phyloP scores from a whole-genome alignment of 768 basidiomycete genomes.

The Chlorophyllum brunneum region DNA sequence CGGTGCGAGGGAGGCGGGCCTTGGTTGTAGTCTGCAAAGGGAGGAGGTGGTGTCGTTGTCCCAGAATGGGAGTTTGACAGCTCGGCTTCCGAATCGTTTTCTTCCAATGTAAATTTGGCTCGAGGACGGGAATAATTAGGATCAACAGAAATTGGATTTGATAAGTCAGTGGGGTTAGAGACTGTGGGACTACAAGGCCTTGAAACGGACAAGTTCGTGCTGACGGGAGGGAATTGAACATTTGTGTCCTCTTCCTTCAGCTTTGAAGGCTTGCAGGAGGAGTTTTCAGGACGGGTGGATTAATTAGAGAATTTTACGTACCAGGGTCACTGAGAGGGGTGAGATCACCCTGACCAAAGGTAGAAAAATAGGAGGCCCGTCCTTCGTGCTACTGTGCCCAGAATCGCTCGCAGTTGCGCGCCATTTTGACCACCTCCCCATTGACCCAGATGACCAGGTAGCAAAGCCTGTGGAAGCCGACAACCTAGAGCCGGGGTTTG shows the following conservation, averaged over 20 bases:
- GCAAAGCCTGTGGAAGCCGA: background rate
- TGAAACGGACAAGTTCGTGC: background rate
- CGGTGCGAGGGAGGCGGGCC: conserved; percentile 3
- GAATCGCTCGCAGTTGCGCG: background rate
- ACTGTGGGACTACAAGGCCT: background rate
- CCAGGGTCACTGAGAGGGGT: conserved; percentile 3
- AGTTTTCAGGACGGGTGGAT: background rate
- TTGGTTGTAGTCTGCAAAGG: conserved; percentile 1
- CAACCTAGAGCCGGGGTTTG: background rate
- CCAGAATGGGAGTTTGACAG: conserved; percentile 4
- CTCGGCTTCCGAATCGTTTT: conserved; percentile 7
- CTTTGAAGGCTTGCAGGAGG: background rate
- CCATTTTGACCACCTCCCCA: conserved; percentile 6
- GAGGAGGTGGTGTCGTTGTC: background rate
- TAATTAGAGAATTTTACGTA: background rate
- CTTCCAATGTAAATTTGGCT: conserved; percentile 9
- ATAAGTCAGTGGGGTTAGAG: background rate
- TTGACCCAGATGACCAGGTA: background rate
- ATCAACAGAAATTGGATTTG: conserved; percentile 3
- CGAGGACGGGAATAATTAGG: background rate
- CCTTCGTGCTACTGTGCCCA: background rate
- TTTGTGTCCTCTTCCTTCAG: background rate
- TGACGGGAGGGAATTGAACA: background rate
- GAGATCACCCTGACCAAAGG: conserved; percentile 11
- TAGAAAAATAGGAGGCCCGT: background rate